Evolutionary conservation across 2,329 filamentous ascomycete genomes (phyloP).

Genomic region (Exserohilum turcica): DNA sequence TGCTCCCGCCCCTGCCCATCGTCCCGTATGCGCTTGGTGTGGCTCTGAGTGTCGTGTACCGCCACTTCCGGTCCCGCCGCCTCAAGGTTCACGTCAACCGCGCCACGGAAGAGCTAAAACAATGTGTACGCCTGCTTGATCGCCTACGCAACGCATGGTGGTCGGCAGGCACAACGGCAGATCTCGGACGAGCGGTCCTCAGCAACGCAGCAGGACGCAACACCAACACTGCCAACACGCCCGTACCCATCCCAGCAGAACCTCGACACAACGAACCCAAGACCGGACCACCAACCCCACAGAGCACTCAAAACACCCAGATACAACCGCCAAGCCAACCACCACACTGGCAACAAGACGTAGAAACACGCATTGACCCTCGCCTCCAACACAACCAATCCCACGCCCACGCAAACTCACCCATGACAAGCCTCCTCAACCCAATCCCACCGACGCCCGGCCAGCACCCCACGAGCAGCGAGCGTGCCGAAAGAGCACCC

Average conservation of each 20-base stretch:
- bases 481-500: constrained; percentile 38
- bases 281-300: constrained; percentile 26
- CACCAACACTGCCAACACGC: constrained; percentile 44
- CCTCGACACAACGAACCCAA: constrained; percentile 26
- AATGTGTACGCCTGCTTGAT: constrained; percentile 52
- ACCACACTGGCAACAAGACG: constrained; percentile 31
- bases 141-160: constrained; percentile 53
- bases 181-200: constrained; percentile 47
- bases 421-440: constrained; percentile 40
- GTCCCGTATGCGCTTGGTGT: constrained; percentile 62
- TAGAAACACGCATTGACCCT: constrained; percentile 41
- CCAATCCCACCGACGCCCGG: constrained; percentile 37
- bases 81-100: constrained; percentile 55
- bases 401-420: constrained; percentile 22
- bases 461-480: constrained; percentile 47
- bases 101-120: constrained; percentile 52
- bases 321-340: constrained; percentile 15
- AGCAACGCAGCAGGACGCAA: constrained; percentile 46
- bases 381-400: constrained; percentile 32
- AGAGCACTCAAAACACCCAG: constrained; percentile 20
- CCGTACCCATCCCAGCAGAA: constrained; percentile 30
- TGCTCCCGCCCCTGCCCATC: constrained; percentile 59
- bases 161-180: constrained; percentile 54
- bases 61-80: constrained; percentile 59
- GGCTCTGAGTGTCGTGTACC: constrained; percentile 62